Evolutionary conservation across 2,329 filamentous ascomycete species (phyloP).

Genomic region (Phialophora chinensis): DNA sequence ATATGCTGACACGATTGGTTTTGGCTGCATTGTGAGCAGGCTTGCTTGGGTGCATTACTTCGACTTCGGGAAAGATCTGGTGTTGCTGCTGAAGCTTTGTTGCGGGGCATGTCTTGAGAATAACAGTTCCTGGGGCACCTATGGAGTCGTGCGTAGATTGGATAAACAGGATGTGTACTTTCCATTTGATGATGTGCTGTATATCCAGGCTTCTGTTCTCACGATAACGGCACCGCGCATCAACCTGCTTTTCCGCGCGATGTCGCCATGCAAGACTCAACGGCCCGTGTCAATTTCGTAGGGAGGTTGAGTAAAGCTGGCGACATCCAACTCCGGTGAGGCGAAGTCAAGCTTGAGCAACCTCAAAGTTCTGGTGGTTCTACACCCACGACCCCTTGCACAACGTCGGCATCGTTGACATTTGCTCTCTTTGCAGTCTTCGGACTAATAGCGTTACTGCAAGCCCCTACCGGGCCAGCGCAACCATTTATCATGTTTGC

Average conservation of each 20-base stretch:
- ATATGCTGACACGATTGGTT: background rate
- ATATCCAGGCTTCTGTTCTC: background rate
- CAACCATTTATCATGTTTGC: no score
- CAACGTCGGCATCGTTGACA: no score
- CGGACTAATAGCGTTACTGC: no score
- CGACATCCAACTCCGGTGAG: background rate
- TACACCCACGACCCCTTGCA: background rate
- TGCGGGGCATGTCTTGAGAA: background rate
- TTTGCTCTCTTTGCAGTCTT: no score
- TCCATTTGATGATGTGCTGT: background rate
- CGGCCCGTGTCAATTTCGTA: background rate
- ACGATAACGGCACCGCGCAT: background rate
- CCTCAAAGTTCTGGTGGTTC: background rate
- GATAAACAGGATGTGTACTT: background rate
- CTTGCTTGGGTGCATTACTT: background rate
- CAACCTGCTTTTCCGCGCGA: background rate
- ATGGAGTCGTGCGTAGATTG: background rate
- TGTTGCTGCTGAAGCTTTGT: background rate
- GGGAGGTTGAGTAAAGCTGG: background rate
- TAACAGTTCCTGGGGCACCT: background rate
- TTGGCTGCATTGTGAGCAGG: background rate
- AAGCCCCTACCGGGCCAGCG: no score
- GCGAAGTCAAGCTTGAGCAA: background rate
- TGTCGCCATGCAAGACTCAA: background rate
- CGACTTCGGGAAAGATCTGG: background rate